A percentile compares a stretch with the other conserved stretches of the same genome.
Evolutionary conservation across 306 rosid genomes (phyloP).

Genomic region (Citrullus colocynthis): DNA sequence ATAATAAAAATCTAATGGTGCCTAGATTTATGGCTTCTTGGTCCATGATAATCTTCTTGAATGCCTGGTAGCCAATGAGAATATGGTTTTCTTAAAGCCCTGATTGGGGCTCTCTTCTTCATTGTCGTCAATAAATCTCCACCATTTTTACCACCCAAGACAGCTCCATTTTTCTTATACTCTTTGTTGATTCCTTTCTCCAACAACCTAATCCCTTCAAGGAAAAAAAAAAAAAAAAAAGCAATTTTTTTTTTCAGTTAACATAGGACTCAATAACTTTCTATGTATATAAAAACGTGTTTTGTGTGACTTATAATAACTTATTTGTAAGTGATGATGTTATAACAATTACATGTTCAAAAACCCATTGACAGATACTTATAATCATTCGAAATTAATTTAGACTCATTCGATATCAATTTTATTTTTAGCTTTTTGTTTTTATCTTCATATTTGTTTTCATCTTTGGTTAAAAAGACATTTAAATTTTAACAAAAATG

Average conservation of each 20-base stretch:
- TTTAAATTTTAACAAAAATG: too few relatives aligned
- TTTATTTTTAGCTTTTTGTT: too few relatives aligned
- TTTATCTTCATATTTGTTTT: too few relatives aligned
- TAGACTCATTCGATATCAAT: too few relatives aligned
- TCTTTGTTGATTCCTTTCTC: background rate
- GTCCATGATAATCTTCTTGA: constrained; percentile 50
- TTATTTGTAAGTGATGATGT: too few relatives aligned
- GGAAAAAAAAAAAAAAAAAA: background rate
- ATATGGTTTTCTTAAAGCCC: constrained; percentile 20
- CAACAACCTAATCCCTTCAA: constrained; percentile 1
- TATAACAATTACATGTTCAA: too few relatives aligned
- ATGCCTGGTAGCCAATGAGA: constrained; percentile 22
- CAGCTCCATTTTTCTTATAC: background rate
- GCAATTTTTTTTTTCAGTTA: background rate
- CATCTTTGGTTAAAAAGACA: too few relatives aligned
- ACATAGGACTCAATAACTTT: too few relatives aligned
- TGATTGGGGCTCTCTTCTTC: constrained; percentile 27
- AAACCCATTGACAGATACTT: too few relatives aligned
- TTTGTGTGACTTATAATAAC: too few relatives aligned
- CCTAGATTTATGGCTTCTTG: constrained; percentile 31
- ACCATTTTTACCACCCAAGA: background rate
- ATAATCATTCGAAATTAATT: too few relatives aligned
- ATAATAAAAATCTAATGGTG: constrained; percentile 21
- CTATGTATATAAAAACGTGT: too few relatives aligned
- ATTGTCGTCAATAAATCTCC: constrained; percentile 10